Conservation (phyloP, 257 asterid species). For the Rauvolfia tetraphylla region DNA sequence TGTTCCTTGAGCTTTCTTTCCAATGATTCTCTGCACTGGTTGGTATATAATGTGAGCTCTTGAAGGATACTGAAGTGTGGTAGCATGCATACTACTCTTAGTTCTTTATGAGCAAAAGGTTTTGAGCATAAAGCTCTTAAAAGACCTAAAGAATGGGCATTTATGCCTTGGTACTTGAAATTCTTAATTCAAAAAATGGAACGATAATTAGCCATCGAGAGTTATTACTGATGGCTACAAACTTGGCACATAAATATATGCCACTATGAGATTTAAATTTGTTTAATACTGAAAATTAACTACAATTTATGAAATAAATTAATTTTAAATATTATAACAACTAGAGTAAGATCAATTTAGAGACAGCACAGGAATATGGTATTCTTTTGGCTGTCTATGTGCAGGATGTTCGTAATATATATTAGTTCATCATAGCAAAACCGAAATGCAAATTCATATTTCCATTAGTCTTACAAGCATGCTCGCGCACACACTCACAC, state of each 20-base stretch:
- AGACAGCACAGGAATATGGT: background rate
- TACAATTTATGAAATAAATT: background rate
- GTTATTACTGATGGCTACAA: background rate
- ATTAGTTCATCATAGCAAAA: background rate
- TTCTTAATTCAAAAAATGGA: background rate
- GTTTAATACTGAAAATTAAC: background rate
- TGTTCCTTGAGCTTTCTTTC: slow-evolving; percentile 1
- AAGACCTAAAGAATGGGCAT: background rate
- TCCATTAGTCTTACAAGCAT: background rate
- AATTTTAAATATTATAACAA: background rate
- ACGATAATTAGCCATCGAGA: background rate
- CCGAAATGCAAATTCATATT: background rate
- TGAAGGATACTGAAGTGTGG: background rate
- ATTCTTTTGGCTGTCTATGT: background rate
- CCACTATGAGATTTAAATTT: background rate
- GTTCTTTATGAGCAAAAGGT: background rate
- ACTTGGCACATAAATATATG: background rate
- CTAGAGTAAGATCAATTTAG: background rate
- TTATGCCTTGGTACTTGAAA: background rate
- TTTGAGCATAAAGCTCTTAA: background rate
- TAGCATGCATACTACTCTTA: background rate
- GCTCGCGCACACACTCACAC: too few species aligned
- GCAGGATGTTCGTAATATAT: background rate
- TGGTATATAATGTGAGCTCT: background rate
- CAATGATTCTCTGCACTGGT: too few species aligned